Conservation (phyloP, 2,329 filamentous ascomycete genomes). For the Fusarium cyanostomum region DNA sequence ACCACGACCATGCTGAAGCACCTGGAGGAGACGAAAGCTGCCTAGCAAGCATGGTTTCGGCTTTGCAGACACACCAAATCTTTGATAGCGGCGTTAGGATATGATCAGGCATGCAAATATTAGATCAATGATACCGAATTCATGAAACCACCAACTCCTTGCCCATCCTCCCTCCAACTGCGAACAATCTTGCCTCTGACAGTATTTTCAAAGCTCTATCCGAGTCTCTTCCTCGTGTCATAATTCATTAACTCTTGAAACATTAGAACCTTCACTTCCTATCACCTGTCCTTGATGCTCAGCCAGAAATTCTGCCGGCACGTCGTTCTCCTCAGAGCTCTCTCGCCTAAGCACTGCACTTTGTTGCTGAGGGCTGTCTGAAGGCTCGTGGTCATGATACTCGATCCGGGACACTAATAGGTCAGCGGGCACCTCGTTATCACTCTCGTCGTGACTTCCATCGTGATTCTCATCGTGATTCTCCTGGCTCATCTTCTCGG, state of each 20-base stretch:
- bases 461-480: constrained; percentile 31
- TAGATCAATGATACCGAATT: constrained; percentile 36
- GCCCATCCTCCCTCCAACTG: not conserved
- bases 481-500: not conserved
- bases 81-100: constrained; percentile 41
- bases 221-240: constrained; percentile 5
- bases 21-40: constrained; percentile 7
- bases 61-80: constrained; percentile 20
- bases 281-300: constrained; percentile 48
- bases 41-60: constrained; percentile 12
- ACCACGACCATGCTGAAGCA: not conserved
- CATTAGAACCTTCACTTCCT: constrained; percentile 3
- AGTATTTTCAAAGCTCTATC: not conserved
- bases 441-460: constrained; percentile 44
- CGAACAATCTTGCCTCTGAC: not conserved
- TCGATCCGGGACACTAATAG: constrained; percentile 50
- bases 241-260: constrained; percentile 22
- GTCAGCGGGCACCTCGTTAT: constrained; percentile 56
- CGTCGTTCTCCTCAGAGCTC: constrained; percentile 56
- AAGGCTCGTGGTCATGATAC: constrained; percentile 27
- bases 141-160: constrained; percentile 11
- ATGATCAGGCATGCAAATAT: constrained; percentile 37
- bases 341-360: constrained; percentile 40
- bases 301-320: constrained; percentile 62
- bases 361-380: constrained; percentile 23